Evolutionary conservation across 345 rosid species (phyloP).

Genomic region (Gossypium raimondii): DNA sequence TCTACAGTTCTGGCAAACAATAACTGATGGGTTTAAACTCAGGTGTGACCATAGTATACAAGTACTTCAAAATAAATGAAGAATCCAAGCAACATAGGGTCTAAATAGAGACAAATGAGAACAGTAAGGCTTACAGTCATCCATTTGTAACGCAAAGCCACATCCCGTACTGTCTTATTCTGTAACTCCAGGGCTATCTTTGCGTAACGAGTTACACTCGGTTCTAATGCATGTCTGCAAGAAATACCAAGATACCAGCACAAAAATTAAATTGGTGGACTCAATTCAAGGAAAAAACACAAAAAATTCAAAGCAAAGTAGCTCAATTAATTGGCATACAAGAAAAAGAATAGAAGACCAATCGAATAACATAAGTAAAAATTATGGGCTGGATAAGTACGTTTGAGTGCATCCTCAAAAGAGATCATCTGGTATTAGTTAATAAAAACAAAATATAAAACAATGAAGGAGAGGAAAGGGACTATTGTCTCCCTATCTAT

Average conservation of each 20-base stretch:
- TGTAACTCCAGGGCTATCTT: slow-evolving; percentile 53
- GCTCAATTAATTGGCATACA: not conserved
- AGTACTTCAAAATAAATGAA: too few species aligned
- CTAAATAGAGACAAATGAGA: not conserved
- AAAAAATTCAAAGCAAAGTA: not conserved
- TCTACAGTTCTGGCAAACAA: not conserved
- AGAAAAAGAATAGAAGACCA: not conserved
- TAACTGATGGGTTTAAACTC: not conserved
- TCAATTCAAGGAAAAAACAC: not conserved
- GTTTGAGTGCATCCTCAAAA: not conserved
- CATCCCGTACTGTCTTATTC: slow-evolving; percentile 67
- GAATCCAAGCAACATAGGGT: too few species aligned
- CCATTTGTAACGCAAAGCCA: slow-evolving; percentile 80
- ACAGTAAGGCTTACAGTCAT: slow-evolving; percentile 25
- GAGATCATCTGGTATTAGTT: not conserved
- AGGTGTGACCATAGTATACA: too few species aligned
- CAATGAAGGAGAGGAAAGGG: too few species aligned
- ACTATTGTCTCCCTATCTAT: not conserved
- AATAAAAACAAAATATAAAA: not conserved
- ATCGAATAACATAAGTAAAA: not conserved
- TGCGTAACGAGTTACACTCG: slow-evolving; percentile 42
- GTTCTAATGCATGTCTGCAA: slow-evolving; percentile 43
- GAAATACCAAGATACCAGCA: not conserved
- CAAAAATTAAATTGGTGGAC: slow-evolving; percentile 9
- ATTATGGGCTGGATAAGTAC: not conserved